Conservation (phyloP, 2,329 filamentous ascomycete genomes). For the Calonectria pauciramosa region DNA sequence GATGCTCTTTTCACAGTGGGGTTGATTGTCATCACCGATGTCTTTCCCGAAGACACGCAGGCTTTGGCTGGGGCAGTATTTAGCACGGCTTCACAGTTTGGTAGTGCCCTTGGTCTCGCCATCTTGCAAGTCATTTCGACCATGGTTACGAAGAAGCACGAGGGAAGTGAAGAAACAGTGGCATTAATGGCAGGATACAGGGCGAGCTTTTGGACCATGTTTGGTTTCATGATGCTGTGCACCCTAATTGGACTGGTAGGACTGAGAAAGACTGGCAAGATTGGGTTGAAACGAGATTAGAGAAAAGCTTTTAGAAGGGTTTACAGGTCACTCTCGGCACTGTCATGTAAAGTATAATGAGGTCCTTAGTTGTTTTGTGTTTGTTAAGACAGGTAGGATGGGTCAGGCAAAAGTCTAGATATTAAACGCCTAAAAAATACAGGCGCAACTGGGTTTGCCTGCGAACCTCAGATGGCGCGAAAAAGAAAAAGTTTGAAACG, state of each 20-base stretch:
- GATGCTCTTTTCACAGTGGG: slow-evolving; percentile 70
- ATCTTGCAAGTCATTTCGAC: slow-evolving; percentile 61
- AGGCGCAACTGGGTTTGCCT: not conserved
- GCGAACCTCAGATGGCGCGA: not conserved
- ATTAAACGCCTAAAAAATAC: slow-evolving; percentile 7
- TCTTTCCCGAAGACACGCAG: slow-evolving; percentile 69
- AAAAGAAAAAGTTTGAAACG: not conserved
- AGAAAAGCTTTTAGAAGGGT: not conserved
- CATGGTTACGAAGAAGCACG: slow-evolving; percentile 52
- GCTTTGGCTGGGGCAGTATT: slow-evolving; percentile 73
- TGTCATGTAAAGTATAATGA: not conserved
- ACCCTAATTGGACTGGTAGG: slow-evolving; percentile 55
- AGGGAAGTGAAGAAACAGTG: slow-evolving; percentile 38
- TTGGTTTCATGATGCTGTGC: slow-evolving; percentile 60
- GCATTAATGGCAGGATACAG: slow-evolving; percentile 63
- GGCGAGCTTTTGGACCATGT: slow-evolving; percentile 65
- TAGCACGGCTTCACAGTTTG: slow-evolving; percentile 70
- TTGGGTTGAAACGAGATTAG: slow-evolving; percentile 61
- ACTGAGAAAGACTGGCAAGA: slow-evolving; percentile 57
- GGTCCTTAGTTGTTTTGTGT: not conserved
- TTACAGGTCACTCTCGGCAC: not conserved
- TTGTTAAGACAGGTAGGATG: not conserved
- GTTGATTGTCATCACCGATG: slow-evolving; percentile 66
- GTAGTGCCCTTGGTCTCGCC: slow-evolving; percentile 63
- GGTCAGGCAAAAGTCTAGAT: not conserved